Base-by-base conservation (phyloP, 768 basidiomycete species). In the Mycena vitilis region DNA sequence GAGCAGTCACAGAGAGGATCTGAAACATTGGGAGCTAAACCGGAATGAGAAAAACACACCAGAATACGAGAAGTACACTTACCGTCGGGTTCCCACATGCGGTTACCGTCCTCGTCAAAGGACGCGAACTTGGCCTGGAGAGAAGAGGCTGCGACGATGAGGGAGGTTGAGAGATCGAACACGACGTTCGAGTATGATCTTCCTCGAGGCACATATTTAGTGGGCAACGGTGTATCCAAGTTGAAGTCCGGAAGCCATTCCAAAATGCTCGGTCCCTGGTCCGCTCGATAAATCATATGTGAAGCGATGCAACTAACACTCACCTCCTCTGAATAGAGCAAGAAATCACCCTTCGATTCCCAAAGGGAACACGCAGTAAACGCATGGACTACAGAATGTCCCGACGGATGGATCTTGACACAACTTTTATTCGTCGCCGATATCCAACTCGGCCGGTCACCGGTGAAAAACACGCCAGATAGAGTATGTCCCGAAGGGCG, bases 391-490 rank as follows among this genome's bases (percentile, higher is more conserved):
- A 93, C 87, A 59, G 81, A 81, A 79, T 95, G 90, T 10, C 91
- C 91, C 15, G 92, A 93, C 1, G 93, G 89, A 74, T 88, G 87
- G 62, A 93, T 76, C 71, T 85, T 87, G 60, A 90, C 79, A 30
- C 90, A 88, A 71, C 88, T 86, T 75, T 89, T 90, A 76, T 94
- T 88, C 13, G 89, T 90, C 37, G 85, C 85, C 61, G 96, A 72
- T 69, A 99, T 90, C 97, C 96, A 99, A 73, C 89, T 89, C 34
- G 96, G 95, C 58, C 89, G 84, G 76, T 96, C 94, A 0, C 97
- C 97, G 0, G 95, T 96, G 73, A 98, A 89, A 80, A 98, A 97
- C 8, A 92, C 91, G 5, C 93, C 93, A 5, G 86, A 84, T 64
- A 87, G 84, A 34, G 82, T 84, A 20, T 75, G 79, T 4, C 86